A percentile compares a stretch with the other conserved stretches of the same genome.
Evolutionary conservation across 352 stramenopile species (phyloP).

Genomic region (Pythium graminicola): DNA sequence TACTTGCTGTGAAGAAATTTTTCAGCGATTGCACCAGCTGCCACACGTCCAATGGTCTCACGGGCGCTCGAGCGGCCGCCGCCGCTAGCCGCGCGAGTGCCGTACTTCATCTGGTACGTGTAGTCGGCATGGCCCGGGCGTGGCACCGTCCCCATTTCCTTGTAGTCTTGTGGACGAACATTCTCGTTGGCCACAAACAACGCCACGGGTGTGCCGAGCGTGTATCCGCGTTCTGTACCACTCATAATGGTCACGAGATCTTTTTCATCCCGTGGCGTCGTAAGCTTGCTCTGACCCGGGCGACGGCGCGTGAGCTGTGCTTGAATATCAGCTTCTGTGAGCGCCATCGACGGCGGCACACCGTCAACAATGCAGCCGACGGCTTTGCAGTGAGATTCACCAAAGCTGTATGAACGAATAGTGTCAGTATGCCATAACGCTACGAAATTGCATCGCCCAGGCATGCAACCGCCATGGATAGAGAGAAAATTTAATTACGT

Average conservation of each 20-base stretch:
- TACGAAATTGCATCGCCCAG: background rate
- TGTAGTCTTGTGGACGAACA: constrained; percentile 94
- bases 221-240: constrained; percentile 91
- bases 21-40: constrained; percentile 93
- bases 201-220: constrained; percentile 95
- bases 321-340: constrained; percentile 96
- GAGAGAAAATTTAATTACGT: constrained; percentile 7
- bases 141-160: constrained; percentile 92
- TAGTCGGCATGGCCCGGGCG: constrained; percentile 96
- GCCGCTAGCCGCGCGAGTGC: constrained; percentile 94
- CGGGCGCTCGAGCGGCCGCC: constrained; percentile 93
- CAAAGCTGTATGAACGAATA: constrained; percentile 62
- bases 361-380: constrained; percentile 97
- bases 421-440: constrained; percentile 1
- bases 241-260: constrained; percentile 97
- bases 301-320: constrained; percentile 95
- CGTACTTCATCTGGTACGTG: constrained; percentile 99
- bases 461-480: background rate
- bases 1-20: constrained; percentile 94
- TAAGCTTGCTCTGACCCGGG: constrained; percentile 97
- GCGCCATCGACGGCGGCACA: constrained; percentile 92
- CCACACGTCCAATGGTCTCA: constrained; percentile 98
- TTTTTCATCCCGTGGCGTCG: constrained; percentile 96
- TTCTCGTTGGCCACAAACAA: constrained; percentile 98
- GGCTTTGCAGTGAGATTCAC: constrained; percentile 97